phyloP scores from a whole-genome alignment of 2,329 filamentous ascomycete genomes.

The Trichoderma arundinaceum region DNA sequence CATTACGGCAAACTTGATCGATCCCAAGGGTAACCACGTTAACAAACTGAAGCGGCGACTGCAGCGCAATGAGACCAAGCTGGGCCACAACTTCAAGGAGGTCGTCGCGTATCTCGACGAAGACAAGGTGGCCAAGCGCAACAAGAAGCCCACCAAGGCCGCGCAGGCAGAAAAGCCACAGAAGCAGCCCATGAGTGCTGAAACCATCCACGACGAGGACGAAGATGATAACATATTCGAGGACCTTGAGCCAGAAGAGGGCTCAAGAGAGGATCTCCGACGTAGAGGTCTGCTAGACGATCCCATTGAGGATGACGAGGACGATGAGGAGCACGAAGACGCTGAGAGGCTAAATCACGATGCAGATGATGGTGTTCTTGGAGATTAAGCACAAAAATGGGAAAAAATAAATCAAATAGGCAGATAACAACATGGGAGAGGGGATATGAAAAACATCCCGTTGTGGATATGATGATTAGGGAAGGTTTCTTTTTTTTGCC shows the following conservation, averaged over 20 bases:
- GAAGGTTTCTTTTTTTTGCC: not conserved
- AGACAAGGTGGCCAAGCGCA: conserved; percentile 57
- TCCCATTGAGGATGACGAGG: conserved; percentile 46
- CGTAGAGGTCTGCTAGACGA: conserved; percentile 61
- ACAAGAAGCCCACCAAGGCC: conserved; percentile 46
- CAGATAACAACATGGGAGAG: not conserved
- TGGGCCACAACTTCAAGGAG: conserved; percentile 86
- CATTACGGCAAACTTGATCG: conserved; percentile 75
- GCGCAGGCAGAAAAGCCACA: conserved; percentile 38
- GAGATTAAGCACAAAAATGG: conserved; percentile 47
- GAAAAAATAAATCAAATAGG: conserved; percentile 30
- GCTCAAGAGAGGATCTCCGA: conserved; percentile 62
- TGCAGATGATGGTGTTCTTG: conserved; percentile 53
- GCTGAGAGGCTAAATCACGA: conserved; percentile 44
- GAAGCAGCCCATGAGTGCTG: conserved; percentile 49
- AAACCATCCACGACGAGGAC: conserved; percentile 52
- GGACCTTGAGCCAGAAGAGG: conserved; percentile 61
- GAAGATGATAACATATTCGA: conserved; percentile 53
- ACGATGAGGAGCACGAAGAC: conserved; percentile 36
- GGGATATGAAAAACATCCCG: not conserved
- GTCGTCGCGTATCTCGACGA: conserved; percentile 81
- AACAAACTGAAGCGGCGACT: conserved; percentile 73
- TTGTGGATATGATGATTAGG: conserved; percentile 10
- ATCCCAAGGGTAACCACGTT: conserved; percentile 63
- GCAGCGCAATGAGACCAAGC: conserved; percentile 75